A percentile compares a stretch with the other conserved stretches of the same genome.
These are phyloP conservation scores for Podosphaera leucotricha DNA, from an alignment of 2,329 filamentous ascomycete genomes.

Conservation along the genomic window DNA sequence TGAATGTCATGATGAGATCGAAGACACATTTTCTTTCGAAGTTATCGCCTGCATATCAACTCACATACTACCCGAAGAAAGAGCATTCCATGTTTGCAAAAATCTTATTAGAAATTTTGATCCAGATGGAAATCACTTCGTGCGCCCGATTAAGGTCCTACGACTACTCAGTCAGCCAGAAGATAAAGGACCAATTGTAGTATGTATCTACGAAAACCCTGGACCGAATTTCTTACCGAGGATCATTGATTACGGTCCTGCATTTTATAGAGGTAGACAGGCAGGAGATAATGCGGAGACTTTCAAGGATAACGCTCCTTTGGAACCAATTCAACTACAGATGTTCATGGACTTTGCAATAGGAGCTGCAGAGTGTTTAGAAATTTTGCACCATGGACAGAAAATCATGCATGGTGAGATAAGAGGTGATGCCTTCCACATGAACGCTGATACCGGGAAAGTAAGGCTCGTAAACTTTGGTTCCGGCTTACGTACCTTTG, in stretches of 20 bases:
- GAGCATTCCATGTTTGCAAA: slow-evolving; percentile 65
- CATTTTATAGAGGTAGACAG: slow-evolving; percentile 35
- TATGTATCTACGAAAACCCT: slow-evolving; percentile 58
- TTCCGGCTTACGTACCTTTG: slow-evolving; percentile 66
- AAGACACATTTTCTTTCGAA: background rate
- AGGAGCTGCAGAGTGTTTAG: slow-evolving; percentile 62
- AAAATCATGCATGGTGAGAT: slow-evolving; percentile 80
- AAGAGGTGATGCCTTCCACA: slow-evolving; percentile 76
- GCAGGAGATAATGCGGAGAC: slow-evolving; percentile 22
- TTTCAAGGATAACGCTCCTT: slow-evolving; percentile 17
- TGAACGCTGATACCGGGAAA: slow-evolving; percentile 41
- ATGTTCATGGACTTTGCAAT: slow-evolving; percentile 84
- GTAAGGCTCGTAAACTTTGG: slow-evolving; percentile 73
- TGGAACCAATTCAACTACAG: slow-evolving; percentile 42
- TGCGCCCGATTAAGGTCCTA: slow-evolving; percentile 58
- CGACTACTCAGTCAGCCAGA: slow-evolving; percentile 42
- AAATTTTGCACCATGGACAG: slow-evolving; percentile 70
- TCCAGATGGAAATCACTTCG: slow-evolving; percentile 49
- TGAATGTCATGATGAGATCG: slow-evolving; percentile 1
- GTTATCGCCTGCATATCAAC: slow-evolving; percentile 66
- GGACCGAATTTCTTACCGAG: slow-evolving; percentile 50
- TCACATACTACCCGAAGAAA: slow-evolving; percentile 61
- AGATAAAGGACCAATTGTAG: slow-evolving; percentile 45
- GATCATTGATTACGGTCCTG: slow-evolving; percentile 55
- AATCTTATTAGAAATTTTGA: slow-evolving; percentile 46